phyloP scores from a whole-genome alignment of 2,329 filamentous ascomycete species.

The Penicillium sp. region DNA sequence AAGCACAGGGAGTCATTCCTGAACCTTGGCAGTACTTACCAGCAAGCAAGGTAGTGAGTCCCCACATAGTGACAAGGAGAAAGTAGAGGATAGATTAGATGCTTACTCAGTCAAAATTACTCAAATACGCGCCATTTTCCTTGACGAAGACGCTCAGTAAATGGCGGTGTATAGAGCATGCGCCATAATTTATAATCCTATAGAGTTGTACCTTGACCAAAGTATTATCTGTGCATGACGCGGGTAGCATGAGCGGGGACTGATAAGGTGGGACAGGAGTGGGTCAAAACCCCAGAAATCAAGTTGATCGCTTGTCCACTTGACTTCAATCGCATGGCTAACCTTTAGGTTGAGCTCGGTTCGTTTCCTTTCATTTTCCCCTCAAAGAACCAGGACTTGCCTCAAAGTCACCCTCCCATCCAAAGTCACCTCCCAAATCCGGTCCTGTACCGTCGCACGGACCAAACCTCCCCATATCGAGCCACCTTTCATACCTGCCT shows the following conservation, averaged over 20 bases:
- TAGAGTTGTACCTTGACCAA: neutral
- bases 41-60: too few relatives aligned
- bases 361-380: neutral
- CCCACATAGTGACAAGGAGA: too few relatives aligned
- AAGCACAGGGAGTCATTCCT: too few relatives aligned
- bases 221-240: neutral
- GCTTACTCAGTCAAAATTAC: too few relatives aligned
- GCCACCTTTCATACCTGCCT: neutral
- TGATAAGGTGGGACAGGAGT: constrained; percentile 1
- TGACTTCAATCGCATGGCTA: neutral
- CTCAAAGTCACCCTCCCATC: neutral
- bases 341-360: neutral
- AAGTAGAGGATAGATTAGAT: too few relatives aligned
- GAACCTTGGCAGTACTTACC: too few relatives aligned
- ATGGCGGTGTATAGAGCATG: too few relatives aligned
- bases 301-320: neutral
- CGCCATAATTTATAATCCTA: neutral
- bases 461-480: constrained; percentile 7
- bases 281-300: neutral
- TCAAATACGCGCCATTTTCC: too few relatives aligned
- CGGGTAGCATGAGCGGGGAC: neutral
- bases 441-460: constrained; percentile 2
- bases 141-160: too few relatives aligned
- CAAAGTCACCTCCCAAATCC: neutral
- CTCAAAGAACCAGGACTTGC: neutral